Evolutionary conservation across 1,284 basidiomycete genomes (phyloP), one percentile per base, ranked within the genome.

Genomic region (Sporisorium reilianum): DNA sequence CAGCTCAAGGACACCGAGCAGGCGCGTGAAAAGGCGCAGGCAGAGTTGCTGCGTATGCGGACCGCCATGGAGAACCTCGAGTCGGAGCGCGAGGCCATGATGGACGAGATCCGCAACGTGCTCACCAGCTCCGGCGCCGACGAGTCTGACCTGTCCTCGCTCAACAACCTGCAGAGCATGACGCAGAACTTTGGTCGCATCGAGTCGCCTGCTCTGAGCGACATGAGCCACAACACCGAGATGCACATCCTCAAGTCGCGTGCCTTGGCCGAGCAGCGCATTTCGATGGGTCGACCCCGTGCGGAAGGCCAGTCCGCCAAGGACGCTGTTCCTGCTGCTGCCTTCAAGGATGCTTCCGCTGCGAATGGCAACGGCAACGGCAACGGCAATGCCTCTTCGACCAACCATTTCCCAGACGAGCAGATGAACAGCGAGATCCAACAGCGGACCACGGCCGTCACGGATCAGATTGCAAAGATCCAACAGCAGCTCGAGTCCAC

Each of bases 361-460:
- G 46, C 44, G n/a, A 42, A 23, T 41, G 49, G 34, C 48, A 55
- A 40, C 23, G 49, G 23, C 38, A 50, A 53, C 18, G 44, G 22
- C 64, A 52, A 52, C 25, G 40, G 18, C n/a, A 28, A 28, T 7
- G 59, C 64, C 25, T 67, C 64, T 0, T 10, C 52, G 22, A 55
- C 63, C 54, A 74, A 80, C 46, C 80, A 78, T 61, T 80, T 79
- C 66, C 74, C 78, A n/a, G 80, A 82, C 49, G 80, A 82, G 41
- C 79, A 80, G 70, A 79, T 81, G 78, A 80, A 82, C 62, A 64
- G 56, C 62, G 80, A 82, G 64, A 81, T 82, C 41, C 78, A 80
- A 53, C 54, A 73, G 57, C 68, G 80, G 16, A 82, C 80, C 14
- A 73, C 58, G 8, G 75, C 72, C 23, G 80, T 82, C 25, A 80